Evolutionary conservation across 2,329 filamentous ascomycete species (phyloP), one percentile per base, ranked within the genome.

Genomic region (Trichoderma polysporum): DNA sequence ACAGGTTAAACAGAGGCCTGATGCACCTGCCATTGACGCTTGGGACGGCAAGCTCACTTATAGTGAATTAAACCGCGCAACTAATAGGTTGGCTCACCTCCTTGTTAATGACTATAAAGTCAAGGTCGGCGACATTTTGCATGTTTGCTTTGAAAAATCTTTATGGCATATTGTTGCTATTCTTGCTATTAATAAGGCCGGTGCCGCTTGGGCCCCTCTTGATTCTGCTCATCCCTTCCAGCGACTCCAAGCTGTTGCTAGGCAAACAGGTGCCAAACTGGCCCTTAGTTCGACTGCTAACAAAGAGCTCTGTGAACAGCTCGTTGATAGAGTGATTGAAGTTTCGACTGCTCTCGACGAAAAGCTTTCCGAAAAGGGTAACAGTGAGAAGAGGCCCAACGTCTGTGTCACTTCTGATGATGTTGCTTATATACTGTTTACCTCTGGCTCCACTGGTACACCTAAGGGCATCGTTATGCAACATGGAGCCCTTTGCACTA

Each of bases 41-140:
- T 73, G 71, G 71, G 72, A 74, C 49, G 68, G 65, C 17, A 33
- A 60, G 4, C 53, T 72, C 35, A 72, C 71, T 2, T 72, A 70
- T 31, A 33, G 47, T 17, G 54, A 73, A 22, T 56, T 73, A 7
- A 54, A 71, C n/a, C 17, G 39, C 29, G 49, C 59, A 13, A 27
- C 69, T 1, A 69, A 66, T 49, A 53, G 62, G 19, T 52, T 71
- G 10, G 69, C 70, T 1, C 53, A 65, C 2, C 63, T 67, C 7
- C 67, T 71, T 22, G 35, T 68, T 2, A 29, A 35, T 9, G n/a
- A 37, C 2, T 35, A 50, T 45, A 22, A n/a, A 5, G 54, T 68
- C 13, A 31, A 50, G 4, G 9, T 61, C 35, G 56, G 62, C n/a
- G 53, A 59, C n/a, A 45, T 66, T 33, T 62, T 68, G 19, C 66